Base-by-base conservation (phyloP, 2,329 filamentous ascomycete genomes). In the Fusarium illudens region DNA sequence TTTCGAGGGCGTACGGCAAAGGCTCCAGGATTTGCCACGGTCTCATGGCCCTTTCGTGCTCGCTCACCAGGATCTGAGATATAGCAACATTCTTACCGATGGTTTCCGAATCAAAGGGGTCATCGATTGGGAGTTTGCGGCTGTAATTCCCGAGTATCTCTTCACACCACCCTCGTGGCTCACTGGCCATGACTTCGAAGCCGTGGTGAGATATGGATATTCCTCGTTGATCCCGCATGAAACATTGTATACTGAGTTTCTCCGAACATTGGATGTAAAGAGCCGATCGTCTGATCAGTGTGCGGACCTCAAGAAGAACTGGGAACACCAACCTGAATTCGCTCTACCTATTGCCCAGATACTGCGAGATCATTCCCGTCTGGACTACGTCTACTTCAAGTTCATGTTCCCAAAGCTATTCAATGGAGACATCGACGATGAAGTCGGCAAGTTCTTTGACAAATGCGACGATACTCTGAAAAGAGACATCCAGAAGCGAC, bases 91-190 rank as follows among this genome's bases (percentile, higher is more conserved):
- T 4, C 56, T 76, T 34, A 53, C 67, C 22, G 62, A 72, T 30
- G 42, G 72, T 11, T 71, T 71, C 30, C 51, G 60, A n/a, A 65
- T 75, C n/a, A 62, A 56, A 2, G 66, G 62, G 30, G 55, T 76
- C 44, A 65, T 76, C 25, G 74, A 76, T 49, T 75, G 73, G 73
- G 71, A 76, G 55, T 68, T 64, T 30, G 30, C 64, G 3, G 33
- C 62, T 27, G 66, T 60, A 19, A 52, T 70, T 22, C 68, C 68
- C 3, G 62, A 32, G 15, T 49, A 61, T 15, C 29, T 70, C 3
- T 71, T 65, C 17, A 55, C 53, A 20, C 68, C 66, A 17, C 68
- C 68, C 8, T 25, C 68, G 19, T 71, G 68, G 66, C 54, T 64
- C 51, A 68, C 66, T 1, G 54, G 62, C 36, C 60, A 65, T 15